Evolutionary conservation across 352 stramenopile genomes (phyloP), one percentile per base, ranked within the genome.

Genomic region (Pythium phragmiticola): DNA sequence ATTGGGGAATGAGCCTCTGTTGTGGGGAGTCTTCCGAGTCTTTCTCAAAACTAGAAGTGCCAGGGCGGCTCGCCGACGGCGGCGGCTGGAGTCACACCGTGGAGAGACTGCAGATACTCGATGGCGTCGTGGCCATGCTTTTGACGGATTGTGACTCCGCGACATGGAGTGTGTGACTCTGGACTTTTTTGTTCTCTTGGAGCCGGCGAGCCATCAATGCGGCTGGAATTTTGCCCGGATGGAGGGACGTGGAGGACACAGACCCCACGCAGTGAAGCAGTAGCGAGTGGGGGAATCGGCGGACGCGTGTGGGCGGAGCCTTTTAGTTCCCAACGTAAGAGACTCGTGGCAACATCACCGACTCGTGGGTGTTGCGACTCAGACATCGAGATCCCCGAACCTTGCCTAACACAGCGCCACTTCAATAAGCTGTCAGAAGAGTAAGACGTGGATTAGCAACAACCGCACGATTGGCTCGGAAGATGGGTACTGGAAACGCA

Each of bases 161-260:
- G 39, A 46, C 39, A 46, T 19, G 39, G 13, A 17, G 19, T 19
- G 39, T 6, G 39, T 46, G 34, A 13, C 34, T 46, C 39, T 46
- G 39, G 39, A 46, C 39, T 46, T 46, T 46, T 46, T 46, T 16
- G 39, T 46, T 46, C 39, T 46, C 39, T 46, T 46, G 39, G 17
- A 19, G 39, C 39, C 39, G 17, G 39, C 39, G 39, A 46, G 39
- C 39, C 39, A 46, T 46, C 39, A 17, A 46, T 14, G 11, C 7
- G 7, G 16, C 39, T 46, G 39, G 39, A 46, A 21, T 46, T 46
- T 46, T 13, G 7, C 34, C 7, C 7, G 26, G 3, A 30, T 30
- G 26, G 37, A 42, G 37, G 11, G 37, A 42, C 3, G 37, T 2
- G 2, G 6, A 17, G 11, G 37, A 46, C 39, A 46, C 39, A 21